Conservation (phyloP, 352 stramenopile species). For the Pythium inflatum region DNA sequence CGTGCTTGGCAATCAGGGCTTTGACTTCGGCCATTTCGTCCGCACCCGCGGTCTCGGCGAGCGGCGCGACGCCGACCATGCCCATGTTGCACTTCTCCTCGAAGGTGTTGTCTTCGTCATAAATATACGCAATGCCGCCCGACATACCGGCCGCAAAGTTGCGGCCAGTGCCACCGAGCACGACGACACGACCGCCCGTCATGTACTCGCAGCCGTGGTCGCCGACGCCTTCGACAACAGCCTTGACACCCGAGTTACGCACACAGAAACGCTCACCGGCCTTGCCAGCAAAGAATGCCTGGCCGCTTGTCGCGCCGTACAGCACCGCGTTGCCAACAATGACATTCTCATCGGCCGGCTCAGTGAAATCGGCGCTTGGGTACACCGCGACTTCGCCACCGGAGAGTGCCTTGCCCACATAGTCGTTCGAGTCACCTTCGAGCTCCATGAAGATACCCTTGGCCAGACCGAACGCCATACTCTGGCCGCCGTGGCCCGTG, state of each 20-base stretch:
- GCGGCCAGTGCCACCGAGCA: slow-evolving; percentile 92
- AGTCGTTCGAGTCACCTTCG: slow-evolving; percentile 96
- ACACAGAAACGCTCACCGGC: slow-evolving; percentile 97
- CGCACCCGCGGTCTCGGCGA: slow-evolving; percentile 77
- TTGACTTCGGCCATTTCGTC: slow-evolving; percentile 82
- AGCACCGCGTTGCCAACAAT: slow-evolving; percentile 97
- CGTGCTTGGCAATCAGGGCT: slow-evolving; percentile 88
- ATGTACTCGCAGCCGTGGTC: slow-evolving; percentile 99
- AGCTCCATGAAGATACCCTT: slow-evolving; percentile 93
- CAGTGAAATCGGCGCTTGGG: slow-evolving; percentile 65
- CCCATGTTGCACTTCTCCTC: slow-evolving; percentile 95
- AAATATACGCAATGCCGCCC: slow-evolving; percentile 96
- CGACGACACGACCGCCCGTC: slow-evolving; percentile 95
- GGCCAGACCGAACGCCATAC: slow-evolving; percentile 92
- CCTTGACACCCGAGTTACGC: slow-evolving; percentile 95
- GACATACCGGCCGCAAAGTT: slow-evolving; percentile 98
- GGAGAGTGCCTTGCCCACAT: slow-evolving; percentile 94
- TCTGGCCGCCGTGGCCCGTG: slow-evolving; percentile 93
- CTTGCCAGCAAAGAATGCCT: slow-evolving; percentile 96
- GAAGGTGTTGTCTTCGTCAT: slow-evolving; percentile 94
- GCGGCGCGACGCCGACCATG: slow-evolving; percentile 80
- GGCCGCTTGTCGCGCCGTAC: slow-evolving; percentile 93
- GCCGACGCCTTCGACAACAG: slow-evolving; percentile 95
- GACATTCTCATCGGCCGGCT: slow-evolving; percentile 83
- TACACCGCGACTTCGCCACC: slow-evolving; percentile 94